Base-by-base conservation (phyloP, 805 yeast species). In the Ogataea ganodermae region DNA sequence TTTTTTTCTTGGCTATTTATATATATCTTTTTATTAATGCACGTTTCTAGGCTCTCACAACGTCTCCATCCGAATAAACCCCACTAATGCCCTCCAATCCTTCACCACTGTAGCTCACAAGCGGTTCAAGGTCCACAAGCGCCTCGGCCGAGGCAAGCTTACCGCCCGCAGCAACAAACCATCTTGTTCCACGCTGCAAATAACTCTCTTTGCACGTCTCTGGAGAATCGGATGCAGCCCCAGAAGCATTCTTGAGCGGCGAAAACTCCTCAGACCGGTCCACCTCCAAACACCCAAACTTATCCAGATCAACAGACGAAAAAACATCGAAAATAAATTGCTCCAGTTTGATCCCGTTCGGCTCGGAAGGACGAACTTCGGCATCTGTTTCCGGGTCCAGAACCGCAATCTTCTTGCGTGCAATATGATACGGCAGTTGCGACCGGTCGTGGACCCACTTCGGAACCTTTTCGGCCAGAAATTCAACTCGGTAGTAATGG, bases 271-370 rank as follows among this genome's bases (percentile, higher is more conserved):
- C 83, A 3, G 71, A 53, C 66, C 99, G 81, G 31, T 80, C 86
- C 18, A 94, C 99, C 70, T 94, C 99, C 48, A 94, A 75, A 63
- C 95, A 88, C 1, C 96, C 99, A 66, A 94, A 94, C 59, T 79
- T 80, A 13, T 66, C 63, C 52, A 91, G 63, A 10, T 79, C 76
- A 28, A 94, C 84, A 24, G 83, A 78, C 42, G 91, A 91, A 70
- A 94, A 94, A 20, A 94, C 96, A 63, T 94, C 99, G 71, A 94
- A 94, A 48, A 94, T 96, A 60, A 94, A 94, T 66, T 92, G 98
- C 67, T 94, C 99, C 62, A 94, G 75, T 66, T 94, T 94, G 62
- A 92, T 83, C 35, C 98, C 99, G 66, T 94, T 94, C 39, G 92
- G 88, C 48, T 73, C 78, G 1, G 73, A 57, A n/a, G 98, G 97